phyloP scores from a whole-genome alignment of 164 flowering plant species.

The Malania oleifera region DNA sequence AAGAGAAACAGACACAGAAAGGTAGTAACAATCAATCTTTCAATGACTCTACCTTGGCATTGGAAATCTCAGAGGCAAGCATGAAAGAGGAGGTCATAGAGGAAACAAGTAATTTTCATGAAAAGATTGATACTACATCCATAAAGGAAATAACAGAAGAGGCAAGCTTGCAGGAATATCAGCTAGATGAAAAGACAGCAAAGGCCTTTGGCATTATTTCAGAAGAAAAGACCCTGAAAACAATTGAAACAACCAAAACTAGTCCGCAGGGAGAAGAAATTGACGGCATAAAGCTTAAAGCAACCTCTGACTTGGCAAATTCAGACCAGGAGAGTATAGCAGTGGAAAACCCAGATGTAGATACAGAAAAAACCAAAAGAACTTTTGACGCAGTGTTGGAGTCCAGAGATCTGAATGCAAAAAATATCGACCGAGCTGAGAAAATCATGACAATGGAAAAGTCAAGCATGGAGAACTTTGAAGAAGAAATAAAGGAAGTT shows the following conservation, averaged over 20 bases:
- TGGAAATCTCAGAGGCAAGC: conserved; percentile 8
- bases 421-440: conserved; percentile 5
- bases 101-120: conserved; percentile 8
- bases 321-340: conserved; percentile 3
- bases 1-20: conserved; percentile 5
- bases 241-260: conserved; percentile 7
- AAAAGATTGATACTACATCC: conserved; percentile 5
- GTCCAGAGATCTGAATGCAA: conserved; percentile 1
- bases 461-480: conserved; percentile 2
- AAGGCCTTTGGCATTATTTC: background rate
- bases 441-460: conserved; percentile 1
- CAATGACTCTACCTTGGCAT: background rate
- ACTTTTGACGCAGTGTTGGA: background rate
- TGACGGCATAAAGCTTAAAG: conserved; percentile 13
- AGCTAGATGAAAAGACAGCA: background rate
- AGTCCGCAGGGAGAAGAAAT: background rate
- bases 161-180: background rate
- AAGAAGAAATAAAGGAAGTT: conserved; percentile 10
- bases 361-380: conserved; percentile 8
- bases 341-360: conserved; percentile 7
- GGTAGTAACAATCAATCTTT: background rate
- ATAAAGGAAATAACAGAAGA: background rate
- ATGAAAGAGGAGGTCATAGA: conserved; percentile 5
- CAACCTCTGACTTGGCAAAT: conserved; percentile 7
- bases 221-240: conserved; percentile 14